A percentile compares a stretch with the other conserved stretches of the same genome.
These are phyloP conservation scores for Colletotrichum sojae DNA, from an alignment of 2,329 filamentous ascomycete genomes.

Conservation along the genomic window DNA sequence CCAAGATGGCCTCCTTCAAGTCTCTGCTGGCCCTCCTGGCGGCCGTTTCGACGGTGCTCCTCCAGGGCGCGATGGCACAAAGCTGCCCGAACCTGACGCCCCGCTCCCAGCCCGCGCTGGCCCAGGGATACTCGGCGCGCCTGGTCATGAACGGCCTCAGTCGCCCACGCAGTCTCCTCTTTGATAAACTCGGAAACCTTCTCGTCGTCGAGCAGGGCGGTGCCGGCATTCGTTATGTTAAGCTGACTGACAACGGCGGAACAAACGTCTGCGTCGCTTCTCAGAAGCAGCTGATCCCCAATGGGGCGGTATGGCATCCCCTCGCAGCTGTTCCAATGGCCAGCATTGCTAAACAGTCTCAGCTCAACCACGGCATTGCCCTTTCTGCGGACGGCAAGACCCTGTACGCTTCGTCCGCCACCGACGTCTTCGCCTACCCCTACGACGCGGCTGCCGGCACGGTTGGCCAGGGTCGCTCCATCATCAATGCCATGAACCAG, in stretches of 20 bases:
- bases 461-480: slow-evolving; percentile 65
- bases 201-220: slow-evolving; percentile 51
- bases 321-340: background rate
- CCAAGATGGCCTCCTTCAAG: slow-evolving; percentile 27
- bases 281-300: slow-evolving; percentile 47
- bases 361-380: slow-evolving; percentile 71
- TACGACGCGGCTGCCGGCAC: slow-evolving; percentile 71
- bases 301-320: slow-evolving; percentile 41
- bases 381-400: slow-evolving; percentile 66
- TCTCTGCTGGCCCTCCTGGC: slow-evolving; percentile 6
- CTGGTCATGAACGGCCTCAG: slow-evolving; percentile 46
- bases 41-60: slow-evolving; percentile 12
- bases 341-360: background rate
- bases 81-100: slow-evolving; percentile 31
- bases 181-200: slow-evolving; percentile 54
- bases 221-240: slow-evolving; percentile 51
- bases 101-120: slow-evolving; percentile 40
- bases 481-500: slow-evolving; percentile 61
- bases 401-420: slow-evolving; percentile 70
- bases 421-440: slow-evolving; percentile 73
- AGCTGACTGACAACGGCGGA: slow-evolving; percentile 49
- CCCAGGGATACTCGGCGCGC: slow-evolving; percentile 46
- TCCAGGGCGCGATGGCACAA: slow-evolving; percentile 26
- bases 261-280: slow-evolving; percentile 48
- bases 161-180: slow-evolving; percentile 50